Conservation (phyloP, 441 rosid species). For the Gossypium schwendimanii region DNA sequence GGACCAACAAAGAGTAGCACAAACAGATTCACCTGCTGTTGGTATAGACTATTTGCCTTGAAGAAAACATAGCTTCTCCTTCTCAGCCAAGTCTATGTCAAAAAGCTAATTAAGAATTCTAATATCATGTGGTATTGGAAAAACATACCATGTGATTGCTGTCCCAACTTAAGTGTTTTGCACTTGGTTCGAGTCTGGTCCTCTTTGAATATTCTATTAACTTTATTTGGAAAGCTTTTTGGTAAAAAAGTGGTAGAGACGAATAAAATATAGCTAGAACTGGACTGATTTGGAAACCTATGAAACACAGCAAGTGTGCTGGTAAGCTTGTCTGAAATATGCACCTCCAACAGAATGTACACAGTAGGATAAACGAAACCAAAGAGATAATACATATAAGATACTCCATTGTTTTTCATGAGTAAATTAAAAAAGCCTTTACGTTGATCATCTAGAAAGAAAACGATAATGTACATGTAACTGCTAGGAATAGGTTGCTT, state of each 20-base stretch:
- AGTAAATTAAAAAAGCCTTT: background rate
- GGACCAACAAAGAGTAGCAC: background rate
- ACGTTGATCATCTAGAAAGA: background rate
- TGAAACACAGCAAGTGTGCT: background rate
- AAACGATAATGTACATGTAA: slow-evolving; percentile 1
- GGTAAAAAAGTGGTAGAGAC: background rate
- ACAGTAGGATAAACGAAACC: background rate
- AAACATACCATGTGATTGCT: slow-evolving; percentile 9
- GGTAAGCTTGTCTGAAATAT: background rate
- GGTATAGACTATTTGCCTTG: background rate
- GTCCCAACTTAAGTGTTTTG: background rate
- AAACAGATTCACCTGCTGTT: background rate
- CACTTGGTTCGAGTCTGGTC: background rate
- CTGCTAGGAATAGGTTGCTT: background rate
- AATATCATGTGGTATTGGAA: background rate
- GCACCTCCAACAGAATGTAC: background rate
- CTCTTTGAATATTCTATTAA: background rate
- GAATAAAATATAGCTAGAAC: background rate
- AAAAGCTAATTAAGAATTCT: background rate
- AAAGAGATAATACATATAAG: background rate
- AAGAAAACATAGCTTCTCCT: background rate
- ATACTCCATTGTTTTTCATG: background rate
- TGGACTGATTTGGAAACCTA: background rate
- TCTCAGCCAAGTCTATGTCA: background rate
- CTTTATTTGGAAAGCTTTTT: background rate